Base-by-base conservation (phyloP, 768 basidiomycete species). In the Boletus pseudopeckii region DNA sequence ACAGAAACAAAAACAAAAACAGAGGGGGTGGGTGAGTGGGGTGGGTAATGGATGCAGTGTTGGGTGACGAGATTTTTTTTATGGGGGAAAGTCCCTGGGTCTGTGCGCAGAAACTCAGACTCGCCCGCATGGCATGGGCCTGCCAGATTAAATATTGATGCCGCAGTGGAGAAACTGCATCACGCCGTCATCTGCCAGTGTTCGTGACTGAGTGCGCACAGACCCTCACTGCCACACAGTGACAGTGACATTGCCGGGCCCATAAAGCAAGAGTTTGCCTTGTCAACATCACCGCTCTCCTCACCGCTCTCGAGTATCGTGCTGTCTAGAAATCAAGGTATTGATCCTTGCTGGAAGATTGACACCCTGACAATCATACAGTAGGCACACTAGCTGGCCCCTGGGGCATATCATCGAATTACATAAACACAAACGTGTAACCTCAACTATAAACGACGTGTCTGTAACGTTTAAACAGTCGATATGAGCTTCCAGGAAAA, bases 101-200 rank as follows among this genome's bases (percentile, higher is more conserved):
- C 60, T 58, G 64, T 65, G 64, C 61, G 54, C 61, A 66, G 52
- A 54, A 62, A 56, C 52, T 49, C 56, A 53, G 49, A 56, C 45
- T 49, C n/a, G 50, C 26, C 22, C 47, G 50, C 60, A 65, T 64
- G 56, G 60, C 52, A 46, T 17, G 44, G 45, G 57, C 53, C 50
- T 57, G 52, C 42, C 61, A 46, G 22, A 63, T 57, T 48, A 37
- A 51, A 46, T 62, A 63, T 53, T 61, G 62, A 51, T 14, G 8
- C 62, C 62, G 62, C 37, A 18, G 9, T 55, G 52, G 41, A 55
- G 53, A n/a, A 52, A 30, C 14, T 5, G 22, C 15, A 26, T 36
- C 11, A 34, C 34, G 34, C 34, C 34, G 5, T 7, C 34, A 26
- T 37, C 46, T 48, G 36, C 24, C 46, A 34, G 45, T 13, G 30